Base-by-base conservation (phyloP, 306 rosid genomes). In the Vicia faba region DNA sequence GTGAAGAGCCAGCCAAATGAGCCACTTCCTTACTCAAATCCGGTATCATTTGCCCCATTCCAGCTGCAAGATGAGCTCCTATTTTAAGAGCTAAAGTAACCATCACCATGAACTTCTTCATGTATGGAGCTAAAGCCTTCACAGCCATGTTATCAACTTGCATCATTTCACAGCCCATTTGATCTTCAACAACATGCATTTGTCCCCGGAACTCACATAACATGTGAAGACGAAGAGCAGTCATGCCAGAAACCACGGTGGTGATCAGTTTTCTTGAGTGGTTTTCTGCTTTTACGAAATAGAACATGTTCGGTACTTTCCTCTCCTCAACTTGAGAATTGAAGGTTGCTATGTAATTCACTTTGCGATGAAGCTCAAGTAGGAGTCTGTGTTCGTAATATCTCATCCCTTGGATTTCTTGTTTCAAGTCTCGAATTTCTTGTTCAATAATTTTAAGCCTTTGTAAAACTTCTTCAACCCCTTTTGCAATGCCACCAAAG, bases 121-220 rank as follows among this genome's bases (percentile, higher is more conserved):
- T 82, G 79, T 93, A 88, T 49, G 99, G 99, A 53, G 99, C 97
- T 73, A 93, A 79, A 64, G 78, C 53, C 85, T 80, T 85, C 29
- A 90, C 88, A 3, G 97, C 84, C 40, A 54, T 68, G 70, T 93
- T 93, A 57, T 93, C 97, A 28, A 93, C 92, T 76, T 86, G 95
- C 96, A 93, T 85, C 61, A 90, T 70, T 75, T 93, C 97, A 66
- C 97, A 93, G 3, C 97, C 97, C 62, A 85, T 82, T 61, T 93
- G 96, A 75, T 88, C 95, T 75, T 93, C 97, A 43, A 93, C 95
- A 16, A 90, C 97, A 55, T 93, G 99, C 92, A 93, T 90, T 75
- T 93, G 95, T 59, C 88, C 71, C 14, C 84, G 88, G 39, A 83
- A 93, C 71, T 93, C 92, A 0, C 99, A 90, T 71, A 93, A 73